These are phyloP conservation scores for Patellifolia procumbens DNA, from an alignment of 179 eudicot genomes.

Conservation along the genomic window DNA sequence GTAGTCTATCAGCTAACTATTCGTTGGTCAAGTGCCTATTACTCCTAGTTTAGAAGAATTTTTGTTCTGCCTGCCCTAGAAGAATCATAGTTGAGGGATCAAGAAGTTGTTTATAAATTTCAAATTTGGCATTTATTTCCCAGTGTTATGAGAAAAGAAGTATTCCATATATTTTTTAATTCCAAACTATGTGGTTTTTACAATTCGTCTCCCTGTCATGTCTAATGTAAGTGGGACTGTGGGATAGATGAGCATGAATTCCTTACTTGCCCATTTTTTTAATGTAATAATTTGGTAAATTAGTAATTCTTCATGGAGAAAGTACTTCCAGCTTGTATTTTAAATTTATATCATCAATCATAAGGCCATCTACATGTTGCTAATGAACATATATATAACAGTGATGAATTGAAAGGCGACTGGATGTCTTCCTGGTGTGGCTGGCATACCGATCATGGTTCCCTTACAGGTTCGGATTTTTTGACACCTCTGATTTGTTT, in stretches of 20 bases:
- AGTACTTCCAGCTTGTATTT: neutral
- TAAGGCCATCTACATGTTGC: neutral
- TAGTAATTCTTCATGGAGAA: neutral
- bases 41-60: neutral
- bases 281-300: neutral
- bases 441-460: constrained; percentile 99
- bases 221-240: neutral
- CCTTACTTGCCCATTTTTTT: neutral
- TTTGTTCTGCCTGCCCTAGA: neutral
- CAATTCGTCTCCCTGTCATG: neutral
- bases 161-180: neutral
- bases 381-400: constrained; percentile 22
- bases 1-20: neutral
- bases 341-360: neutral
- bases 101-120: neutral
- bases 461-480: constrained; percentile 69
- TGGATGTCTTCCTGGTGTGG: constrained; percentile 96
- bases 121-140: neutral
- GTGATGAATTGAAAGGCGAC: constrained; percentile 35
- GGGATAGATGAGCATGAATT: neutral
- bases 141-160: neutral
- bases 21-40: neutral
- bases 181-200: neutral
- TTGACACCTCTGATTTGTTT: constrained; percentile 6
- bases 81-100: constrained; percentile 1